These are phyloP conservation scores for Lentinula edodes DNA, from an alignment of 768 basidiomycete genomes.

Conservation along the genomic window DNA sequence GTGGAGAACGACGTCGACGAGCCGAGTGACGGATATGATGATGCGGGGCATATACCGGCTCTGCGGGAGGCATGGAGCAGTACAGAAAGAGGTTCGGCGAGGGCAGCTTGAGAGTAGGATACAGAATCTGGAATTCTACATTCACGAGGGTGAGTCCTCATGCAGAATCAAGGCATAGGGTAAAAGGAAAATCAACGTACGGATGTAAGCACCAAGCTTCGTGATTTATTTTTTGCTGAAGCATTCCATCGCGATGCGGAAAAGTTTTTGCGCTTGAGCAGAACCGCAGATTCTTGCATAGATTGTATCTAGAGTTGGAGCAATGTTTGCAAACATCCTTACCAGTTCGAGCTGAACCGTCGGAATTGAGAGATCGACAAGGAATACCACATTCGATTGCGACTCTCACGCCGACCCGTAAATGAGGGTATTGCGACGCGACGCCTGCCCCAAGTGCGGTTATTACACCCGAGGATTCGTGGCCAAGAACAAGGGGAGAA, in stretches of 20 bases:
- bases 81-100: conserved; percentile 94
- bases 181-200: conserved; percentile 41
- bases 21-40: not conserved
- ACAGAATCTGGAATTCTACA: conserved; percentile 68
- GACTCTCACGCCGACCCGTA: conserved; percentile 78
- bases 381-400: conserved; percentile 92
- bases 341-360: not conserved
- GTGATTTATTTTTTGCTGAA: conserved; percentile 85
- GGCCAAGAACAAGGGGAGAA: conserved; percentile 85
- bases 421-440: conserved; percentile 20
- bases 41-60: conserved; percentile 21
- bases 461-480: conserved; percentile 87
- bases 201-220: conserved; percentile 83
- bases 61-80: conserved; percentile 61
- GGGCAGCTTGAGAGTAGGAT: conserved; percentile 75
- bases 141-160: not conserved
- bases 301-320: conserved; percentile 78
- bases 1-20: conserved; percentile 5
- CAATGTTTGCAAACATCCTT: conserved; percentile 55
- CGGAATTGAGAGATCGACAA: conserved; percentile 42
- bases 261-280: conserved; percentile 86
- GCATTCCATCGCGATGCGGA: conserved; percentile 90
- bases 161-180: not conserved
- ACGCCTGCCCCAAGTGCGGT: conserved; percentile 78
- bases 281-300: conserved; percentile 88